A percentile compares a stretch with the other conserved stretches of the same genome.
Conservation (phyloP, 306 rosid species). For the Vachellia collinsii region DNA sequence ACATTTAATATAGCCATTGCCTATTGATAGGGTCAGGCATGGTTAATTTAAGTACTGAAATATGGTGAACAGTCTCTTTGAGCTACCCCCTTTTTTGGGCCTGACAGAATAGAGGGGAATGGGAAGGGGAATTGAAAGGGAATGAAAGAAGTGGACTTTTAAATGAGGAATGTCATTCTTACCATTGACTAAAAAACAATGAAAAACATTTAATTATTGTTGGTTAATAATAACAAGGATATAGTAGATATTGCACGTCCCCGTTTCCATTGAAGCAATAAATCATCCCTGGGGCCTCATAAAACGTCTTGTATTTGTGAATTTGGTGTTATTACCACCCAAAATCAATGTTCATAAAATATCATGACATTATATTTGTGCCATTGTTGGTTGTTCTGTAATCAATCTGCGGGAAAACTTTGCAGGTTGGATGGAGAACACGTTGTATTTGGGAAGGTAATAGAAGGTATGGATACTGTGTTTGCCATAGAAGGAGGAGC, state of each 20-base stretch:
- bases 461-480: slow-evolving; percentile 84
- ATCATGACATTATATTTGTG: slow-evolving; percentile 1
- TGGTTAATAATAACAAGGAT: neutral
- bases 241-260: neutral
- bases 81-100: neutral
- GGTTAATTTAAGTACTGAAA: neutral
- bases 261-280: neutral
- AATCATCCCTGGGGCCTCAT: neutral
- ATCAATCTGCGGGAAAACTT: slow-evolving; percentile 5
- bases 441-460: slow-evolving; percentile 78
- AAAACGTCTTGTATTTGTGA: neutral
- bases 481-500: slow-evolving; percentile 86
- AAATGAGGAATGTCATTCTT: neutral
- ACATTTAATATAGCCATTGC: neutral
- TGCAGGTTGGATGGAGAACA: slow-evolving; percentile 91
- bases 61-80: neutral
- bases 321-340: neutral
- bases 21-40: neutral
- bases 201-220: neutral
- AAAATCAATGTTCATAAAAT: neutral
- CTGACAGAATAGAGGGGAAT: neutral
- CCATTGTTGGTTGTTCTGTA: neutral
- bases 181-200: neutral
- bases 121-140: neutral
- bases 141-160: neutral